These are phyloP conservation scores for Colletotrichum echinochloae DNA, from an alignment of 2,329 filamentous ascomycete genomes.

Conservation along the genomic window DNA sequence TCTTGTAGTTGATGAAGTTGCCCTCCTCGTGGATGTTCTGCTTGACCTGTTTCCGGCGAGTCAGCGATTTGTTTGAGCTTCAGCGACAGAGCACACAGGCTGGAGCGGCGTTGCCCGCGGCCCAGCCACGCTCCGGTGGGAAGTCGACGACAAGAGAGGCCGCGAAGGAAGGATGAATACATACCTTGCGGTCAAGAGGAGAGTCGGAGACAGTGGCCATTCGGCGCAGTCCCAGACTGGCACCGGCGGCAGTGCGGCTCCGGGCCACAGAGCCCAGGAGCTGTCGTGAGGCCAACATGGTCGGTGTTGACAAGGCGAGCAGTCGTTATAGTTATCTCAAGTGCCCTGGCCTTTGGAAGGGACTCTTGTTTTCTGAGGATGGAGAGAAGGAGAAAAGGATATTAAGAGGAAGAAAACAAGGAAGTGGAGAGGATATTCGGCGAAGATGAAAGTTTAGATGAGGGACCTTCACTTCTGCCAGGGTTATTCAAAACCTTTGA, in stretches of 20 bases:
- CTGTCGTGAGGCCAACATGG: conserved; percentile 79
- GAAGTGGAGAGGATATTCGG: conserved; percentile 47
- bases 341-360: conserved; percentile 35
- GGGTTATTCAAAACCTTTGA: conserved; percentile 10
- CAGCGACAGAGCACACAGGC: background rate
- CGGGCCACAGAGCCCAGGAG: conserved; percentile 74
- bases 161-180: conserved; percentile 39
- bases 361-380: conserved; percentile 32
- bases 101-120: background rate
- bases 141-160: too few relatives aligned
- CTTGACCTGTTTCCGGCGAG: conserved; percentile 68
- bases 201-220: conserved; percentile 90
- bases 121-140: background rate
- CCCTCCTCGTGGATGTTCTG: conserved; percentile 97
- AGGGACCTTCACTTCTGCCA: too few relatives aligned
- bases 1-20: conserved; percentile 99
- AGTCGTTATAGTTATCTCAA: conserved; percentile 31
- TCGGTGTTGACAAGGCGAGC: conserved; percentile 53
- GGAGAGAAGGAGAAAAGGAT: conserved; percentile 45
- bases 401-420: conserved; percentile 35
- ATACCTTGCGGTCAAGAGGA: conserved; percentile 89
- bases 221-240: conserved; percentile 73
- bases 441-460: conserved; percentile 39
- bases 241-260: conserved; percentile 65
- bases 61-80: conserved; percentile 4